Evolutionary conservation across 345 rosid genomes (phyloP), one percentile per base, ranked within the genome.

Genomic region (Mallotus nudiflorus): DNA sequence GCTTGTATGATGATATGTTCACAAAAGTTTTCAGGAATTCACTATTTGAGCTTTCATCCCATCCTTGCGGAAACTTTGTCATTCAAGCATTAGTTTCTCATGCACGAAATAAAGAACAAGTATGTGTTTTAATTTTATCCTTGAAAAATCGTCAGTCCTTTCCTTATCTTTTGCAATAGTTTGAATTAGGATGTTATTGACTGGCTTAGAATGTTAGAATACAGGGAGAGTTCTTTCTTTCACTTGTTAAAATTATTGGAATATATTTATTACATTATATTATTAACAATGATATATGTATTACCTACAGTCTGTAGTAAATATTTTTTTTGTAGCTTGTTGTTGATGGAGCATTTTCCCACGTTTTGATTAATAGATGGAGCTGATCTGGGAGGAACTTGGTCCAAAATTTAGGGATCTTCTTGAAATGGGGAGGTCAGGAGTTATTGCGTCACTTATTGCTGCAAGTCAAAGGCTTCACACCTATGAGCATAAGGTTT

Each of bases 41-140:
- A 1, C 73, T 92, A 70, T 85, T 80, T 65, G 75, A 89, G 75
- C 92, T 92, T 68, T 82, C 99, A 71, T 86, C 96, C 56, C 82
- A 95, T 76, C 87, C 75, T n/a, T 90, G 92, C 82, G 97, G 96
- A 52, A 95, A 91, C 84, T 95, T 95, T 73, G 99, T 90, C 33
- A 72, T 89, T 69, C 99, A 95, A 82, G 86, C 94, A 4, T 81
- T 95, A 60, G 70, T 89, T 77, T 90, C 97, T 50, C 85, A 85
- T 72, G 84, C 97, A 75, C 89, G 82, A 75, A 72, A 69, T 75
- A 73, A 75, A 81, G 86, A 89, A 64, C 98, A 95, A 78, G 99
- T 92, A 86, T 19, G 72, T 66, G 8, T 19, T 31, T 19, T 1
- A 22, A 31, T 49, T 31, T 16, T 24, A 18, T 53, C 4, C 33